Evolutionary conservation across 2,329 filamentous ascomycete genomes (phyloP).

Genomic region (Fragosphaeria purpurea): DNA sequence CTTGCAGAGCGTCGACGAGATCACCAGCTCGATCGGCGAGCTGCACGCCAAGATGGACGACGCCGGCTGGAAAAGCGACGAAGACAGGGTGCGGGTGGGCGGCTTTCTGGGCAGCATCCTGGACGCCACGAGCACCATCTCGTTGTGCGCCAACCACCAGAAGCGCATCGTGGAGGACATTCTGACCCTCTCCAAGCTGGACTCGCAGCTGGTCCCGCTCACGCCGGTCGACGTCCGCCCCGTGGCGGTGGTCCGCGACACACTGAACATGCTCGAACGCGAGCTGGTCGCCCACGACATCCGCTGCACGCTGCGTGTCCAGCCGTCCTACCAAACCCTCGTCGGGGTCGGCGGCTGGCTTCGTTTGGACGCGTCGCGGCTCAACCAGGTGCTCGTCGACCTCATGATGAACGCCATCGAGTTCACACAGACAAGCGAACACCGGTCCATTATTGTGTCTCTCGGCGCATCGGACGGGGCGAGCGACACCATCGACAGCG

Average conservation of each 20-base stretch:
- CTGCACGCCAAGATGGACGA: conserved; percentile 24
- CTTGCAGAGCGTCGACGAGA: conserved; percentile 67
- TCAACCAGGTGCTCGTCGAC: conserved; percentile 67
- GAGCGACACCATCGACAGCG: background rate
- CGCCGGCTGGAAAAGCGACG: background rate
- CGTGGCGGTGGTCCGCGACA: conserved; percentile 50
- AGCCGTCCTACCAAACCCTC: conserved; percentile 55
- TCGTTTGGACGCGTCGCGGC: conserved; percentile 62
- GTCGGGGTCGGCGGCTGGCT: conserved; percentile 53
- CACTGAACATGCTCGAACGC: conserved; percentile 69
- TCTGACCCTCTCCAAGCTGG: conserved; percentile 62
- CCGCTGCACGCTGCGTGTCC: conserved; percentile 57
- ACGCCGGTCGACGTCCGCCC: conserved; percentile 61
- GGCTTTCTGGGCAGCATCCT: conserved; percentile 45
- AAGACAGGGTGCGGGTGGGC: conserved; percentile 27
- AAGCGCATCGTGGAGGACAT: conserved; percentile 69
- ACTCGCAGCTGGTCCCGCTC: conserved; percentile 63
- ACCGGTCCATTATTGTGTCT: conserved; percentile 50
- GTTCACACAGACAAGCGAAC: conserved; percentile 52
- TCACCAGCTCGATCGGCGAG: conserved; percentile 39
- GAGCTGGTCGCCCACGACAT: conserved; percentile 66
- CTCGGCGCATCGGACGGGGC: conserved; percentile 46
- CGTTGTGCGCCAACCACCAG: conserved; percentile 69
- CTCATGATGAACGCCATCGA: conserved; percentile 60
- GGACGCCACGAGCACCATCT: conserved; percentile 73